Conservation (phyloP, 2,329 filamentous ascomycete genomes). For the Paecilomyces niveus region DNA sequence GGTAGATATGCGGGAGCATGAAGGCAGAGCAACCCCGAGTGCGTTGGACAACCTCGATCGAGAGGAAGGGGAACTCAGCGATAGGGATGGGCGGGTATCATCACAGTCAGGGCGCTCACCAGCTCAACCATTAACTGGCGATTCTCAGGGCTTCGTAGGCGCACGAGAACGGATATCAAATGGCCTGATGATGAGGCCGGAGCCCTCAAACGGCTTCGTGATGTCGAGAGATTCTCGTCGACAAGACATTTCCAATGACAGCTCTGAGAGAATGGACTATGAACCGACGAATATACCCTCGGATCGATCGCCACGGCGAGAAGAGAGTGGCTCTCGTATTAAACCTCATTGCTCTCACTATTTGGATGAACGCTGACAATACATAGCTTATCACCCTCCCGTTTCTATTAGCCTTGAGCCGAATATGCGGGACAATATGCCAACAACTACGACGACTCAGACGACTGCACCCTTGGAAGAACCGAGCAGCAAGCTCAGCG, state of each 20-base stretch:
- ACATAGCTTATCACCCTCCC: slow-evolving; percentile 28
- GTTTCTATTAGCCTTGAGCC: slow-evolving; percentile 17
- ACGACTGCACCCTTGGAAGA: neutral
- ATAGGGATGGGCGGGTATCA: slow-evolving; percentile 54
- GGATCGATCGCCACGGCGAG: slow-evolving; percentile 13
- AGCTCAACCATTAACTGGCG: neutral
- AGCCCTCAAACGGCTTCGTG: neutral
- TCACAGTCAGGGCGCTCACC: neutral
- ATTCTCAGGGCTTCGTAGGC: neutral
- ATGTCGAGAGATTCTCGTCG: neutral
- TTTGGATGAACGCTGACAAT: slow-evolving; percentile 13
- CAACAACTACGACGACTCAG: neutral
- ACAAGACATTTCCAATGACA: neutral
- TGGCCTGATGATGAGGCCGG: neutral
- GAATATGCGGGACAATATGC: neutral
- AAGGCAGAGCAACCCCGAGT: slow-evolving; percentile 12
- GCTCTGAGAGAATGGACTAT: slow-evolving; percentile 4
- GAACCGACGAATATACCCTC: slow-evolving; percentile 21
- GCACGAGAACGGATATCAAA: neutral
- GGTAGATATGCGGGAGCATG: slow-evolving; percentile 6
- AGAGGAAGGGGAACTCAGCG: slow-evolving; percentile 74
- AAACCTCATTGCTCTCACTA: neutral
- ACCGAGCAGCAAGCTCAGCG: neutral
- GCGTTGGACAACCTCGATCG: slow-evolving; percentile 35
- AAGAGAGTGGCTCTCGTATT: slow-evolving; percentile 28